These are phyloP conservation scores for Rhodotorula sphaerocarpa DNA, from an alignment of 768 basidiomycete species.

Conservation along the genomic window DNA sequence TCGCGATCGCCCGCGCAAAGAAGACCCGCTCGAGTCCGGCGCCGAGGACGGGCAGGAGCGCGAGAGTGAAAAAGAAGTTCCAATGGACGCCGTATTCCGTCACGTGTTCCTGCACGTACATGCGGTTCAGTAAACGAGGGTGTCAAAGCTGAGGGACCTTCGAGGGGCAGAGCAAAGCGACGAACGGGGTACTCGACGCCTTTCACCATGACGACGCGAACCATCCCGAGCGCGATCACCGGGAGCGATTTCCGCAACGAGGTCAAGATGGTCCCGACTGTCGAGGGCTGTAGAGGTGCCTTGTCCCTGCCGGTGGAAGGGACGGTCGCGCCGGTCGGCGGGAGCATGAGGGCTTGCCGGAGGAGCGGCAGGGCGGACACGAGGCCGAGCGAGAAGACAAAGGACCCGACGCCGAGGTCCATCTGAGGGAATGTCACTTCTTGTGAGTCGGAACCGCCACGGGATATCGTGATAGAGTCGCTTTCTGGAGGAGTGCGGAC, in stretches of 20 bases:
- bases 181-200: constrained; percentile 85
- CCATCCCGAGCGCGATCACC: constrained; percentile 61
- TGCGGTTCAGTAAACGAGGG: not conserved
- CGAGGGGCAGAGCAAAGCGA: not conserved
- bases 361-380: constrained; percentile 77
- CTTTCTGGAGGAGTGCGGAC: too few relatives aligned
- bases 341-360: constrained; percentile 48
- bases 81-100: constrained; percentile 95
- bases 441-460: too few relatives aligned
- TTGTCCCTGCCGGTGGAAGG: too few relatives aligned
- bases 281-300: too few relatives aligned
- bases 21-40: constrained; percentile 7
- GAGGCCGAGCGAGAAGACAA: constrained; percentile 91
- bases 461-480: too few relatives aligned
- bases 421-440: constrained; percentile 60
- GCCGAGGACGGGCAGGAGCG: constrained; percentile 54
- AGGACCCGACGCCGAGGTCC: constrained; percentile 95
- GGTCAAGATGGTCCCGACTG: constrained; percentile 40
- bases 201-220: constrained; percentile 78
- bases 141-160: not conserved
- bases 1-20: not conserved
- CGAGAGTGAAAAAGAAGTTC: constrained; percentile 97
- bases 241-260: constrained; percentile 59
- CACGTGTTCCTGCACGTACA: constrained; percentile 66
- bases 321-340: constrained; percentile 30